Evolutionary conservation across 2,329 filamentous ascomycete genomes (phyloP), one percentile per base, ranked within the genome.

Genomic region (Neurospora sp.): DNA sequence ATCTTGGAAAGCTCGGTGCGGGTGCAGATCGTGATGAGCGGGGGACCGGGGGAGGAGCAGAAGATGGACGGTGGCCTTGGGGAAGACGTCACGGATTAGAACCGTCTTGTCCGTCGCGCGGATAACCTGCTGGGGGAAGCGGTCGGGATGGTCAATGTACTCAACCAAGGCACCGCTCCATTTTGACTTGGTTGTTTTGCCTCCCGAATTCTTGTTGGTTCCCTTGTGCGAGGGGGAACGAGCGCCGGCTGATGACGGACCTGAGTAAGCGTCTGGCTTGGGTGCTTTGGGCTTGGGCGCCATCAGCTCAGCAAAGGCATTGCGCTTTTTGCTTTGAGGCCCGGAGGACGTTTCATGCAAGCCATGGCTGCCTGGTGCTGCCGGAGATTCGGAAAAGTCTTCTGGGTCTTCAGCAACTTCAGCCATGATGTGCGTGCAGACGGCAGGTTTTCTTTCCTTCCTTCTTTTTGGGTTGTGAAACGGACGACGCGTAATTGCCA

Each of bases 11-110:
- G 92, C 92, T 23, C 91, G 87, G 76, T 95, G 90, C 0, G 95
- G 94, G 75, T 97, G 91, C 11, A 88, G 81, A 6, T 84, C 81
- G 74, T 84, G 88, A 77, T 89, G 87, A 2, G 78, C 76, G 0
- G 83, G 77, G 52, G 91, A 87, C 67, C 94, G 91, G 6, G 94
- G 92, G 5, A 98, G 88, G n/a, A 98, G 87, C 2, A 99, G 91
- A 1, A 92, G 85, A 81, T 99, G 96, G 4, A 97, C 84, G 3
- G 87, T 88, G 3, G 92, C 88, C 80, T 98, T 99, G 8, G 96
- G 94, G 77, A 88, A 99, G 72, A 88, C 83, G 81, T 99, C 96
- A 75, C 90, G 86, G 78, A 98, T 92, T 23, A 89, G 86, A 67
- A 94, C 91, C 74, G 91, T 92, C 71, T 88, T 81, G n/a, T 87